A percentile compares a stretch with the other conserved stretches of the same genome.
Evolutionary conservation across 305 asterid species (phyloP).

Genomic region (Fraxinus albicans): DNA sequence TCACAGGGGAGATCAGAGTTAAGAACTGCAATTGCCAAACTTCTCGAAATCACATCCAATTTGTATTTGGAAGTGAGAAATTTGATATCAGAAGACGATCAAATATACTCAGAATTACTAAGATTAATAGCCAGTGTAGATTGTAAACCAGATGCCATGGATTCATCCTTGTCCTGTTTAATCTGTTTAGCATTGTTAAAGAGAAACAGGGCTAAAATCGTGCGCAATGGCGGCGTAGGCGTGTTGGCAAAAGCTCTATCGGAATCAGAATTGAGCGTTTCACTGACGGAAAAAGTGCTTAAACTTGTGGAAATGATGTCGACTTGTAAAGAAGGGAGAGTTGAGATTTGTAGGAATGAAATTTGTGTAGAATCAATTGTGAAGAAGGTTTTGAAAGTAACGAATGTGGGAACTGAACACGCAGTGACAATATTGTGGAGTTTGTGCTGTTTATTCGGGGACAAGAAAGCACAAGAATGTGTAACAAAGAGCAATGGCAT

Average conservation of each 20-base stretch:
- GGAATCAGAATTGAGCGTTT: slow-evolving; percentile 40
- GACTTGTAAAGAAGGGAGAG: slow-evolving; percentile 64
- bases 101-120: slow-evolving; percentile 40
- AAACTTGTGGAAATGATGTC: slow-evolving; percentile 53
- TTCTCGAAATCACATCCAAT: slow-evolving; percentile 37
- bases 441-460: slow-evolving; percentile 62
- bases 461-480: slow-evolving; percentile 52
- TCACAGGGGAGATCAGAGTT: slow-evolving; percentile 42
- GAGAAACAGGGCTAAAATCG: slow-evolving; percentile 41
- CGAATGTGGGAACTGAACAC: slow-evolving; percentile 61
- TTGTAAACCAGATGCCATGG: slow-evolving; percentile 37
- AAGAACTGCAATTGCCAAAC: slow-evolving; percentile 35
- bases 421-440: slow-evolving; percentile 77
- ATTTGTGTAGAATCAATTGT: slow-evolving; percentile 47
- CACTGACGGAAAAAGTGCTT: slow-evolving; percentile 49
- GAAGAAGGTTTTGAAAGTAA: slow-evolving; percentile 62
- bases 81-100: slow-evolving; percentile 40
- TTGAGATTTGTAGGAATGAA: slow-evolving; percentile 43
- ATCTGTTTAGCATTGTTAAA: slow-evolving; percentile 35
- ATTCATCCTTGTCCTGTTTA: slow-evolving; percentile 44
- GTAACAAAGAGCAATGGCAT: slow-evolving; percentile 56
- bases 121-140: slow-evolving; percentile 31
- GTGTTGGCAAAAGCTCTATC: slow-evolving; percentile 43
- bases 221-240: slow-evolving; percentile 50
- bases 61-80: slow-evolving; percentile 16